Evolutionary conservation across 768 basidiomycete species (phyloP).

Genomic region (Mycena crocata): DNA sequence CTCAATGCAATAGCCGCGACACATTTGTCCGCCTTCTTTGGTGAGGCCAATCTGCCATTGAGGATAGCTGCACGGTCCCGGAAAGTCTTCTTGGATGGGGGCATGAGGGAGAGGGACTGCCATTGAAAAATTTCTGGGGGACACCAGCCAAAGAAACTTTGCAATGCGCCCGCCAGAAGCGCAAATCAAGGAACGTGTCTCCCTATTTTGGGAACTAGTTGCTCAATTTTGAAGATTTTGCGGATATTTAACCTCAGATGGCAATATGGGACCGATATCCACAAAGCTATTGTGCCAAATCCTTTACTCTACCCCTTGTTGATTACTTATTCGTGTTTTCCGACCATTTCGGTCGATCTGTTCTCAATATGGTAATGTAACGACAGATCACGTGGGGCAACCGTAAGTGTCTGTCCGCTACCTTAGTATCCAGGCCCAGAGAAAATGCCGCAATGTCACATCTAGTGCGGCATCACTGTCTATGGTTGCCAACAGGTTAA

Average conservation of each 20-base stretch:
- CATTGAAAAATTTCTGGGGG: slow-evolving; percentile 4
- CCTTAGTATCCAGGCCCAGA: too few species aligned
- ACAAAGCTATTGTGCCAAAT: slow-evolving; percentile 1
- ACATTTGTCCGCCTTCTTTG: slow-evolving; percentile 13
- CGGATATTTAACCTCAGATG: neutral
- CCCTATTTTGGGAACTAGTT: slow-evolving; percentile 18
- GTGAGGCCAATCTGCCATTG: neutral
- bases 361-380: slow-evolving; percentile 11
- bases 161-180: neutral
- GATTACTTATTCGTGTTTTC: slow-evolving; percentile 2
- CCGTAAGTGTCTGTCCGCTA: slow-evolving; percentile 10
- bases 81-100: slow-evolving; percentile 3
- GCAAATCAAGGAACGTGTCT: neutral
- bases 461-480: too few species aligned
- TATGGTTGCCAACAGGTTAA: too few species aligned
- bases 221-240: slow-evolving; percentile 3
- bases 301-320: neutral
- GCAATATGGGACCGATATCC: slow-evolving; percentile 3
- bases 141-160: slow-evolving; percentile 18
- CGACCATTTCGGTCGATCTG: neutral
- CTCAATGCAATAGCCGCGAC: slow-evolving; percentile 12
- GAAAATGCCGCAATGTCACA: too few species aligned
- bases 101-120: slow-evolving; percentile 1
- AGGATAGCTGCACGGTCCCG: slow-evolving; percentile 4
- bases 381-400: slow-evolving; percentile 18